Evolutionary conservation across 2,329 filamentous ascomycete species (phyloP).

Genomic region (Xylaria sp.): DNA sequence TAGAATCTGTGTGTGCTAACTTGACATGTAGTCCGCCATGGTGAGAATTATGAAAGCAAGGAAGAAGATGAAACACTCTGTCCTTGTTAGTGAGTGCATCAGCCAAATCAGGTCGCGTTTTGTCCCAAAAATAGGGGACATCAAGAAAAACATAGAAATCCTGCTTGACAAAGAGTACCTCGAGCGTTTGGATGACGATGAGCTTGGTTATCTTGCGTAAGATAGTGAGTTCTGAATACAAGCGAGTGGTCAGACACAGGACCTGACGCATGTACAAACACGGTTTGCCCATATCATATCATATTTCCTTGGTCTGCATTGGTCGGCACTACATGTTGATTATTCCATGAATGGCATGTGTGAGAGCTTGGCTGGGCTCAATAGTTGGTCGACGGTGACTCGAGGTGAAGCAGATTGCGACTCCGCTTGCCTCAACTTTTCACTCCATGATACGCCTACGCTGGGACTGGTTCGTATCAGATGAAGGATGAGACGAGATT

Average conservation of each 20-base stretch:
- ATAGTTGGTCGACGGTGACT: constrained; percentile 5
- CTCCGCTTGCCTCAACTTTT: constrained; percentile 4
- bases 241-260: neutral
- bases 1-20: constrained; percentile 34
- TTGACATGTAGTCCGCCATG: constrained; percentile 80
- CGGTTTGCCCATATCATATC: constrained; percentile 6
- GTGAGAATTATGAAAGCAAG: constrained; percentile 99
- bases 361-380: constrained; percentile 9
- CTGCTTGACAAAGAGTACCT: constrained; percentile 99
- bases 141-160: constrained; percentile 99
- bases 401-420: constrained; percentile 7
- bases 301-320: constrained; percentile 13
- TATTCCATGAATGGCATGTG: neutral
- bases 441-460: neutral
- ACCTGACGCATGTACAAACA: constrained; percentile 16
- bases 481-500: neutral
- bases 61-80: constrained; percentile 97
- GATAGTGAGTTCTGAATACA: constrained; percentile 16
- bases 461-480: neutral
- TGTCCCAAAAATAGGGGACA: constrained; percentile 90
- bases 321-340: constrained; percentile 2
- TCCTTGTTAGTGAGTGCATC: constrained; percentile 95
- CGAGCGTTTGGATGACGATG: constrained; percentile 92
- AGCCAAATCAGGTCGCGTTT: constrained; percentile 94
- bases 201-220: constrained; percentile 93